A percentile compares a stretch with the other conserved stretches of the same genome.
phyloP scores from a whole-genome alignment of 768 basidiomycete genomes.

The Cytidiella melzeri region DNA sequence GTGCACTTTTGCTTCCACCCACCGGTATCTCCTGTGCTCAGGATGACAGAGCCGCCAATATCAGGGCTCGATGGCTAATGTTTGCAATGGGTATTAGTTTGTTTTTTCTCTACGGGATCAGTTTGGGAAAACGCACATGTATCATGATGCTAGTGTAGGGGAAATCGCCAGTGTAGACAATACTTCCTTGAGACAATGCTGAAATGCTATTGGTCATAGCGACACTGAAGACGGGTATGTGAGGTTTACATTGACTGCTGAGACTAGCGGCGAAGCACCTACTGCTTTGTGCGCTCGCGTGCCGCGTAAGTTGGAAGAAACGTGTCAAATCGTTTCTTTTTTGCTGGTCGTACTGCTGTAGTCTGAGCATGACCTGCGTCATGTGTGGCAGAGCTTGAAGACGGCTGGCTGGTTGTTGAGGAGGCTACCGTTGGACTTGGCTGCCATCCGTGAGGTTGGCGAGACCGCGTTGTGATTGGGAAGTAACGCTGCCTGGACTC shows the following conservation, averaged over 20 bases:
- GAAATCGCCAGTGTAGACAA: neutral
- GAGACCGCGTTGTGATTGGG: slow-evolving; percentile 17
- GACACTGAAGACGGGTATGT: neutral
- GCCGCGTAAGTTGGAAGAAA: neutral
- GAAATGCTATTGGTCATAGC: neutral
- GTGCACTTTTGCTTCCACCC: slow-evolving; percentile 10
- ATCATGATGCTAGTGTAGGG: neutral
- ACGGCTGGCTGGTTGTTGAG: no score
- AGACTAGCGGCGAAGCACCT: neutral
- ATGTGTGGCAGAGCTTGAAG: no score
- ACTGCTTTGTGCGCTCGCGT: neutral
- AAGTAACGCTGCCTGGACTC: slow-evolving; percentile 25
- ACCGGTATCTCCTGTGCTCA: slow-evolving; percentile 6
- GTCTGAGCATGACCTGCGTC: no score
- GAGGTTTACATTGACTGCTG: neutral
- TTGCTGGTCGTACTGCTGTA: neutral
- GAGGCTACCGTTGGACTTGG: neutral
- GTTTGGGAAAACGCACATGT: slow-evolving; percentile 2
- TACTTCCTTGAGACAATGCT: neutral
- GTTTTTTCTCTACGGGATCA: no score
- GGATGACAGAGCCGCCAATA: neutral
- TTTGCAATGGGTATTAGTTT: no score
- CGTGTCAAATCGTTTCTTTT: neutral
- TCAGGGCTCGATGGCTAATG: neutral
- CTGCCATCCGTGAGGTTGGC: neutral